Conservation (phyloP, 495 filamentous ascomycete genomes). For the Penicillium fimorum region DNA sequence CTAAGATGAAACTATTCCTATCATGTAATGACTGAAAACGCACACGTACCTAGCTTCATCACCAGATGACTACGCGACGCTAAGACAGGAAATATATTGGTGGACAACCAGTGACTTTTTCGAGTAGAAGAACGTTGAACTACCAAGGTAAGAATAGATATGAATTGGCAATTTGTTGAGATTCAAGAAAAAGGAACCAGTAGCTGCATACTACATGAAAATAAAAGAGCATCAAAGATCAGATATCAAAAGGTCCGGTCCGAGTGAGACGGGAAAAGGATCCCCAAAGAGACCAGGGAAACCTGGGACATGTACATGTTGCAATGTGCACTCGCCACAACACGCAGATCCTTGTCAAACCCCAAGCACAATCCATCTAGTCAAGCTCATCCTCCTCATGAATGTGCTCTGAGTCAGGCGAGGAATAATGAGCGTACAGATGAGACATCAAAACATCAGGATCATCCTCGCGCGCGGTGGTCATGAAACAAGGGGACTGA, state of each 20-base stretch:
- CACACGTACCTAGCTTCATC: too few species aligned
- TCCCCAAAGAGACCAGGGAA: background rate
- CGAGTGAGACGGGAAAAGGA: background rate
- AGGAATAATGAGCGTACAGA: conserved; percentile 7
- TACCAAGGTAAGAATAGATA: background rate
- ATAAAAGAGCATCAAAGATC: background rate
- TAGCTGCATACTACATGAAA: background rate
- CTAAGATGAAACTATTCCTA: too few species aligned
- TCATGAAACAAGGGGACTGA: conserved; percentile 3
- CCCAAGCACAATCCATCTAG: background rate
- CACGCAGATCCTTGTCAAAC: background rate
- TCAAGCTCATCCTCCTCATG: background rate
- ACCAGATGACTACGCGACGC: too few species aligned
- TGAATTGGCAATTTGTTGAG: background rate
- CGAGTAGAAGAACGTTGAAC: too few species aligned
- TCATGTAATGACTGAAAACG: too few species aligned
- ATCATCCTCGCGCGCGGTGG: background rate
- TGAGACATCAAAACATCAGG: background rate
- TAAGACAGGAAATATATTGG: too few species aligned
- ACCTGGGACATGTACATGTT: background rate
- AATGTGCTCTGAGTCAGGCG: background rate
- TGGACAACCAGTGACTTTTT: too few species aligned
- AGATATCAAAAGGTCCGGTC: background rate
- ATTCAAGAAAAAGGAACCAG: background rate
- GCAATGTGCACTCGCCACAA: background rate